phyloP scores from a whole-genome alignment of 2,329 filamentous ascomycete genomes.

The Colletotrichum sublineola region DNA sequence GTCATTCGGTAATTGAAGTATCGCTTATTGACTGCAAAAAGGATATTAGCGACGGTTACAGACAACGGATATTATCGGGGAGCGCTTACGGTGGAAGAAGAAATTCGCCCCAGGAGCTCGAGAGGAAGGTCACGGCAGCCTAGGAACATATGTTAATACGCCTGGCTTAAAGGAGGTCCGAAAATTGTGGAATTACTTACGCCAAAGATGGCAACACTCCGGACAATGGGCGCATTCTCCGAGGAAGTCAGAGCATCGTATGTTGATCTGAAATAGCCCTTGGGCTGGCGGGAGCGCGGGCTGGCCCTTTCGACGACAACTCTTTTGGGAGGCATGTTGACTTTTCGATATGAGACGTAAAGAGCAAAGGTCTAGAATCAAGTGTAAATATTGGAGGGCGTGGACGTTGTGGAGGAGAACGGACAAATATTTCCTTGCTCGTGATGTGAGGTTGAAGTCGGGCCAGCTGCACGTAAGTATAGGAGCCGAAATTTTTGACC shows the following conservation, averaged over 20 bases:
- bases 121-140: slow-evolving; percentile 75
- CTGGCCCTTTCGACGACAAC: slow-evolving; percentile 64
- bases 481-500: slow-evolving; percentile 34
- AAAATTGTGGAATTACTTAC: slow-evolving; percentile 60
- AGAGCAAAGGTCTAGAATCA: slow-evolving; percentile 6
- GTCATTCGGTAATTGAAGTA: slow-evolving; percentile 22
- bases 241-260: slow-evolving; percentile 74
- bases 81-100: slow-evolving; percentile 73
- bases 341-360: slow-evolving; percentile 20
- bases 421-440: slow-evolving; percentile 19
- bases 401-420: not conserved
- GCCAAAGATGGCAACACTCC: slow-evolving; percentile 76
- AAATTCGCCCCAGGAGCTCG: slow-evolving; percentile 76
- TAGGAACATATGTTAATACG: slow-evolving; percentile 49
- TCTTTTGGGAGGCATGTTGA: slow-evolving; percentile 74
- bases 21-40: slow-evolving; percentile 35
- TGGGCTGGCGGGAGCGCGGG: slow-evolving; percentile 58
- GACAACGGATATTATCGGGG: not conserved
- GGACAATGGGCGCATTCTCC: slow-evolving; percentile 78
- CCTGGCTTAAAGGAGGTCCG: not conserved
- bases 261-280: slow-evolving; percentile 68
- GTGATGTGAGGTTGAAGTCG: slow-evolving; percentile 8
- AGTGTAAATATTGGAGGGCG: not conserved
- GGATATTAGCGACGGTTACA: not conserved
- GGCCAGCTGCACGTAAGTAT: not conserved